Base-by-base conservation (phyloP, 441 rosid genomes). In the Erodium trifolium region DNA sequence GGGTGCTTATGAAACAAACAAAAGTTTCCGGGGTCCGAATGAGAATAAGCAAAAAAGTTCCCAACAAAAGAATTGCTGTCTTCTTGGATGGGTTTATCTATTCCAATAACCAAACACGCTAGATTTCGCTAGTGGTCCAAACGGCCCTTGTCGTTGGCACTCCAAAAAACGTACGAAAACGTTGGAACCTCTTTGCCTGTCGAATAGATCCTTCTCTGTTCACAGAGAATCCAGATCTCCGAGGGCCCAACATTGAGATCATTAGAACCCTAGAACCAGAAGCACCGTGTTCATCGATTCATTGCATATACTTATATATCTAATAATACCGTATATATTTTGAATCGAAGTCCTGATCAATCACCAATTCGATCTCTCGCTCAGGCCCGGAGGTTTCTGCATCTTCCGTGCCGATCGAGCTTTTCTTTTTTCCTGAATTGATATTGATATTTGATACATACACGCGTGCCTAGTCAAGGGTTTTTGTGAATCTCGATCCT, bases 331-430 rank as follows among this genome's bases (percentile, higher is more conserved):
- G 7, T 18, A 17, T 57, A 41, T 5, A 57, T 57, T 31, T 17
- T 57, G 27, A 17, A 57, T 55, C 16, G 19, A 17, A 5, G 10
- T 2, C 27, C 27, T 55, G 27, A 55, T 18, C 29, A 18, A 57
- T 57, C 18, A 17, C 6, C 63, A 2, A 57, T 57, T 18, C 63
- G 1, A 57, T 57, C 63, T 57, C 63, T 57, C 29, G 63, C 27
- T 55, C 63, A 55, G 62, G 62, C 19, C 23, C 62, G 23, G 62
- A 17, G 62, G 62, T 16, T 57, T 13, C 55, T 57, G 63, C 45
- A 41, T 41, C 45, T 41, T 41, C 45, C 45, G 45, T 41, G 45
- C 45, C 63, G 5, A 16, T 57, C 17, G 27, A 57, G 10, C 23
- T 57, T 57, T 18, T 16, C 9, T 37, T 37, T 35, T 37, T 31